phyloP scores from a whole-genome alignment of 2,329 filamentous ascomycete genomes.

The Clarireedia monteithiana region DNA sequence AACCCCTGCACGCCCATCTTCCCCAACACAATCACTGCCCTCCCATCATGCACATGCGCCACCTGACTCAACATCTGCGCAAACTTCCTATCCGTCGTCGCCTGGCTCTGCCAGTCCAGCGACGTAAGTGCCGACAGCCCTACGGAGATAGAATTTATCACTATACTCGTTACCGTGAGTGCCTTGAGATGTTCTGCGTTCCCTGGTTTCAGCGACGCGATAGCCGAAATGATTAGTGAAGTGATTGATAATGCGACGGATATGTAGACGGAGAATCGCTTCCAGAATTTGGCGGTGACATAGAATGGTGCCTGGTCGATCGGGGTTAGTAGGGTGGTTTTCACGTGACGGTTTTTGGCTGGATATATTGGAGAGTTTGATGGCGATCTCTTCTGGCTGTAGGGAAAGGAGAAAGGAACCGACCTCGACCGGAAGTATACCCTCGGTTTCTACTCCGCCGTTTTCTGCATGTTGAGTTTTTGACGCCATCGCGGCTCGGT shows the following conservation, averaged over 20 bases:
- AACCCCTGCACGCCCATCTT: background rate
- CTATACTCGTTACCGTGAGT: slow-evolving; percentile 17
- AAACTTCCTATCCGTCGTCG: slow-evolving; percentile 19
- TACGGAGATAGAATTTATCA: slow-evolving; percentile 20
- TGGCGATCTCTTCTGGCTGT: too few species aligned
- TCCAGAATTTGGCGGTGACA: slow-evolving; percentile 20
- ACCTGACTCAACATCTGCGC: slow-evolving; percentile 16
- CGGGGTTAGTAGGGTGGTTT: background rate
- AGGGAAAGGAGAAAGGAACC: background rate
- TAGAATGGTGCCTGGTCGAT: slow-evolving; percentile 11
- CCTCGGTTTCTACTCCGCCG: too few species aligned
- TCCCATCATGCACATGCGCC: slow-evolving; percentile 17
- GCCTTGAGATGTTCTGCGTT: slow-evolving; percentile 11
- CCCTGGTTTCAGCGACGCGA: slow-evolving; percentile 11
- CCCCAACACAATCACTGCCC: slow-evolving; percentile 12
- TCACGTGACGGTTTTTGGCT: background rate
- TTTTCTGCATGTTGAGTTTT: too few species aligned
- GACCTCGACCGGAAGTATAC: too few species aligned
- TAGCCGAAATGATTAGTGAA: slow-evolving; percentile 15
- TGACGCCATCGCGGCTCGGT: too few species aligned
- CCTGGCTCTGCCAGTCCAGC: slow-evolving; percentile 21
- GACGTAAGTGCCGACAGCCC: slow-evolving; percentile 20
- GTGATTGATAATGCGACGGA: slow-evolving; percentile 17
- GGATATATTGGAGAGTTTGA: background rate
- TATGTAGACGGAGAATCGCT: slow-evolving; percentile 20